Percentiles rank a stretch among this genome's conserved stretches.
Evolutionary conservation across 768 basidiomycete genomes (phyloP).

Genomic region (Auricularia sp.): DNA sequence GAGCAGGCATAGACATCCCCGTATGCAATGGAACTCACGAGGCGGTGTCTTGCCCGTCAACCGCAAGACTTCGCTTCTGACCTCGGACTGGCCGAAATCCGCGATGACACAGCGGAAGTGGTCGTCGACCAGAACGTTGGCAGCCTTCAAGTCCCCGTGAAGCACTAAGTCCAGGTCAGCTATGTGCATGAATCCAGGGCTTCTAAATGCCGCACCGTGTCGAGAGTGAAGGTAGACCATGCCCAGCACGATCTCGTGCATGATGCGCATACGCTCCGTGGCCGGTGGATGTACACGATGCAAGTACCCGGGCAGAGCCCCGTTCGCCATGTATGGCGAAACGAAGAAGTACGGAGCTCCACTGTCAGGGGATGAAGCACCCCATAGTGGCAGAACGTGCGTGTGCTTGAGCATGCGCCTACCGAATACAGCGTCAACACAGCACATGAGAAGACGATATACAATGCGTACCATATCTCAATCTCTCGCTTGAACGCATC

Average conservation of each 20-base stretch:
- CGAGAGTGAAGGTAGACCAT: conserved; percentile 65
- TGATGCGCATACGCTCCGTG: conserved; percentile 11
- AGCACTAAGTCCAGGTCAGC: background rate
- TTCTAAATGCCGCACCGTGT: background rate
- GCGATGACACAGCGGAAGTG: conserved; percentile 58
- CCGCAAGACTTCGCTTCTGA: conserved; percentile 60
- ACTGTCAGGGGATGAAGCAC: conserved; percentile 50
- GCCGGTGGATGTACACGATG: background rate
- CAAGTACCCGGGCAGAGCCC: conserved; percentile 52
- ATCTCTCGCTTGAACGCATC: conserved; percentile 61
- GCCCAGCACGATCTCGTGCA: conserved; percentile 67
- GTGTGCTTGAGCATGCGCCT: conserved; percentile 30
- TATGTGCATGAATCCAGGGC: background rate
- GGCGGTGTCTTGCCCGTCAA: conserved; percentile 38
- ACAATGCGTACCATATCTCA: conserved; percentile 42
- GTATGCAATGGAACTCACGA: conserved; percentile 25
- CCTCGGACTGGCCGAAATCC: conserved; percentile 76
- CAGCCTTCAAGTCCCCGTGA: conserved; percentile 30
- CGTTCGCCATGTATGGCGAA: conserved; percentile 52
- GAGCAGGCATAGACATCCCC: background rate
- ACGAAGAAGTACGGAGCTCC: conserved; percentile 75
- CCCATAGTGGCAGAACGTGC: conserved; percentile 63
- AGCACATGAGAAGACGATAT: background rate
- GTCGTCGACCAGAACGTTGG: conserved; percentile 70
- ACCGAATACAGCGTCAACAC: conserved; percentile 16